phyloP scores from a whole-genome alignment of 495 filamentous ascomycete species.

The Talaromyces nanjingensis region DNA sequence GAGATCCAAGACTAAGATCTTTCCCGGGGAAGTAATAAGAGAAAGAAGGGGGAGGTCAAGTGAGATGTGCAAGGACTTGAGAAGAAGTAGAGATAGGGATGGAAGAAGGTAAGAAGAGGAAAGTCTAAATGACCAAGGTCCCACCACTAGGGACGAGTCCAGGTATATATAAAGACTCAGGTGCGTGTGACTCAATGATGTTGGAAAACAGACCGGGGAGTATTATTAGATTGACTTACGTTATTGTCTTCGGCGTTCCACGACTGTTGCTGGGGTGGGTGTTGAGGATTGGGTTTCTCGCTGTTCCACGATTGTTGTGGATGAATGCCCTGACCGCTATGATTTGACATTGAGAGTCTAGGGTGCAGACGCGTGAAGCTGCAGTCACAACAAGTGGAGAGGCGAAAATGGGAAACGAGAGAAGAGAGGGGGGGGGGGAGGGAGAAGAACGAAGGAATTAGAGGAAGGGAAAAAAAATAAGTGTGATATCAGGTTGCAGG shows the following conservation, averaged over 20 bases:
- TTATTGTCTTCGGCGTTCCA: slow-evolving; percentile 8
- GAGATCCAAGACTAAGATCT: neutral
- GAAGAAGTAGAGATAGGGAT: neutral
- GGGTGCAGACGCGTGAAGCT: slow-evolving; percentile 11
- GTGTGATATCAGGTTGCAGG: slow-evolving; percentile 9
- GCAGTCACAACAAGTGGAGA: slow-evolving; percentile 8
- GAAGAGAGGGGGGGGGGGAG: slow-evolving; percentile 8
- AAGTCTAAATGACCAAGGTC: slow-evolving; percentile 7
- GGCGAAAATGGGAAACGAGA: slow-evolving; percentile 7
- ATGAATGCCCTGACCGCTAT: slow-evolving; percentile 8
- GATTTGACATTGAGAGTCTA: slow-evolving; percentile 12
- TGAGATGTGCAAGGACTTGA: neutral
- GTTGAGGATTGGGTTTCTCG: neutral
- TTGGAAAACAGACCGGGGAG: neutral
- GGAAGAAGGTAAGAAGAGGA: neutral
- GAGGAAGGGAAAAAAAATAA: slow-evolving; percentile 8
- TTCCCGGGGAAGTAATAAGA: neutral
- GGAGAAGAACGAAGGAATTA: slow-evolving; percentile 9
- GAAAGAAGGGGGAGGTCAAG: neutral
- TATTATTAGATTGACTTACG: slow-evolving; percentile 6
- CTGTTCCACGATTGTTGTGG: slow-evolving; percentile 9
- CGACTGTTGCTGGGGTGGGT: slow-evolving; percentile 1
- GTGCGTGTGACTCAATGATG: slow-evolving; percentile 1
- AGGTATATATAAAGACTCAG: slow-evolving; percentile 6
- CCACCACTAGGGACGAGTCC: neutral